Conservation (phyloP, 2,329 filamentous ascomycete genomes). For the Aspergillus pseudoviridinutans region DNA sequence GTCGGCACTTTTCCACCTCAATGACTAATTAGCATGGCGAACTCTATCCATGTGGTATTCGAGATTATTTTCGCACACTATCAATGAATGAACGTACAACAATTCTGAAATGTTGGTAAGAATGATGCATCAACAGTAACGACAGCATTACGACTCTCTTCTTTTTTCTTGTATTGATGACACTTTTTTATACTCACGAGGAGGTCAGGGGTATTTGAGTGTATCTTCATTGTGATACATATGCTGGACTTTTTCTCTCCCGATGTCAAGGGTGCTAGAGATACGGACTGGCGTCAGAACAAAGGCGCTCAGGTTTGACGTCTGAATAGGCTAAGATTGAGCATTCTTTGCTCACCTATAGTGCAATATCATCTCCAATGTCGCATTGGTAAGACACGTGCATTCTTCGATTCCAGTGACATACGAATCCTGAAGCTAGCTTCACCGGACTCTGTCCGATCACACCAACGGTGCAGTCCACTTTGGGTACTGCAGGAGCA, state of each 20-base stretch:
- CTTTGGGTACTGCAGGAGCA: conserved; percentile 69
- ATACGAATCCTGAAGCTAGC: conserved; percentile 2
- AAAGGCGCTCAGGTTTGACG: not conserved
- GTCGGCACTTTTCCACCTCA: conserved; percentile 61
- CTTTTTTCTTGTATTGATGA: conserved; percentile 10
- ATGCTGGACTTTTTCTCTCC: not conserved
- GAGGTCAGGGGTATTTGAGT: not conserved
- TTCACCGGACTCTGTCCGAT: not conserved
- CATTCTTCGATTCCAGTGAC: not conserved
- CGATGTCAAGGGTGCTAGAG: not conserved
- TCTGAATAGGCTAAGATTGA: not conserved
- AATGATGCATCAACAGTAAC: conserved; percentile 21
- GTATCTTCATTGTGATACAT: conserved; percentile 1
- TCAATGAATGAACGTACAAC: conserved; percentile 3
- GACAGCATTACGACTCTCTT: conserved; percentile 16
- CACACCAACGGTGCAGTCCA: conserved; percentile 66
- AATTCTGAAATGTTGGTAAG: conserved; percentile 12
- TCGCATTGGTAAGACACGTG: not conserved
- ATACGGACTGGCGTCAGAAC: not conserved
- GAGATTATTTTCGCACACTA: not conserved
- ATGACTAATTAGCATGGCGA: conserved; percentile 35
- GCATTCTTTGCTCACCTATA: not conserved
- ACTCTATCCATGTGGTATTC: not conserved
- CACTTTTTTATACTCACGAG: conserved; percentile 8
- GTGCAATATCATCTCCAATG: not conserved